Base-by-base conservation (phyloP, 108 stramenopile species). In the Skeletonema costatum region DNA sequence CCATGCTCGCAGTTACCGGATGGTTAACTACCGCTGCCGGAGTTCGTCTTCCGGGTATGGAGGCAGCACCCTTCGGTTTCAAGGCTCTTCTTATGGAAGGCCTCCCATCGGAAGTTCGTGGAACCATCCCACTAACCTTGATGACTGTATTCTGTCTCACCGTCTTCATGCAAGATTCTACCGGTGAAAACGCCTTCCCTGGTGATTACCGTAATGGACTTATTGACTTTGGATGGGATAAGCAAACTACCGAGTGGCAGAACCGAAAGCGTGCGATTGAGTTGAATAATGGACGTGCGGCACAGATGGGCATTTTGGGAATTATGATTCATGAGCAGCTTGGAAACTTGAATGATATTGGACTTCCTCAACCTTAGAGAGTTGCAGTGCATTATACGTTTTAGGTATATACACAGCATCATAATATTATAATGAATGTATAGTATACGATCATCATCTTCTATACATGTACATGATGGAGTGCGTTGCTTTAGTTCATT, bases 251-350 rank as follows among this genome's bases (percentile, higher is more conserved):
- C 14, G 84, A 87, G 50, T 68, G 75, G 64, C 50, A 85, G 72
- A 42, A 17, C 32, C 64, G 36, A 12, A 88, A 90, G 79, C 86
- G 85, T 62, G 82, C 76, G 32, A 84, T 88, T 42, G 94, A 95
- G 78, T 77, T 95, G 51, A 95, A 95, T 85, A 90, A 95, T 65
- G 94, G 94, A 33, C 89, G 94, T 64, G 90, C 92, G 36, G 94
- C 94, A 21, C 83, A 86, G 90, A 90, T 95, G 90, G 94, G 92
- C 35, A 92, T 95, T 80, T 77, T 93, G 44, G 85, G 77, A 12
- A 61, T 83, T 68, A 85, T 88, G 87, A 79, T 88, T 39, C 85
- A 85, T 82, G 87, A 86, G 81, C 79, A 87, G 69, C 75, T 84
- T 36, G 86, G 86, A 36, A 72, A 77, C 63, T 30, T 77, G n/a